phyloP scores from a whole-genome alignment of 2,329 filamentous ascomycete genomes.

The Tolypocladium nubicola region DNA sequence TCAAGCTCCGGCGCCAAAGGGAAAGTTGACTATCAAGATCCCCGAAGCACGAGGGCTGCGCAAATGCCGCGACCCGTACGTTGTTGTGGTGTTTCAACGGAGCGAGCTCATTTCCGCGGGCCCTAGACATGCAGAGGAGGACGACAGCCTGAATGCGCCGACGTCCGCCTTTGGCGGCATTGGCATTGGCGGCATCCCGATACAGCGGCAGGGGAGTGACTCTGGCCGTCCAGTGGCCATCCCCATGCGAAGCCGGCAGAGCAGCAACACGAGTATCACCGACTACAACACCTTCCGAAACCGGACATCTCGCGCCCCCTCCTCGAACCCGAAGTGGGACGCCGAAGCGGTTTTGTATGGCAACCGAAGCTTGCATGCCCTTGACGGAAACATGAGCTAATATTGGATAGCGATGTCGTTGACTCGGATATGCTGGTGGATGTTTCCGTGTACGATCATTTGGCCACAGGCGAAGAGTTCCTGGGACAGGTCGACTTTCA shows the following conservation, averaged over 20 bases:
- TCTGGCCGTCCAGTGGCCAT: constrained; percentile 83
- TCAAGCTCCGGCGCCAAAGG: constrained; percentile 63
- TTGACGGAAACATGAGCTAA: constrained; percentile 4
- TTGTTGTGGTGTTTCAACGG: constrained; percentile 92
- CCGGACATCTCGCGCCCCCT: constrained; percentile 41
- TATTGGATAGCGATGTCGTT: constrained; percentile 71
- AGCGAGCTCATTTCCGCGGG: constrained; percentile 93
- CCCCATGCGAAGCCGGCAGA: constrained; percentile 92
- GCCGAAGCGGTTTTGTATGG: constrained; percentile 91
- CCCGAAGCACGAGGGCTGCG: constrained; percentile 73
- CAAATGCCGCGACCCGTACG: constrained; percentile 81
- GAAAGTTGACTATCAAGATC: constrained; percentile 84
- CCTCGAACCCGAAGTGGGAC: constrained; percentile 89
- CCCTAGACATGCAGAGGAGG: constrained; percentile 54
- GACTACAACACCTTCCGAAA: constrained; percentile 53
- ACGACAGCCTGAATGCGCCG: constrained; percentile 36
- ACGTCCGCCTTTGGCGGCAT: constrained; percentile 42
- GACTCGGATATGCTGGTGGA: constrained; percentile 84
- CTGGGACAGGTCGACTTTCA: constrained; percentile 81
- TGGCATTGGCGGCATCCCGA: constrained; percentile 47
- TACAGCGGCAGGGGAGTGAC: constrained; percentile 66
- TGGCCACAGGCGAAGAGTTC: constrained; percentile 75
- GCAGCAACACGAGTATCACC: constrained; percentile 79
- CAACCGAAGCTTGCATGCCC: not conserved
- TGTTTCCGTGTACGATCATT: constrained; percentile 83